Base-by-base conservation (phyloP, 306 rosid genomes). In the Neltuma alba region DNA sequence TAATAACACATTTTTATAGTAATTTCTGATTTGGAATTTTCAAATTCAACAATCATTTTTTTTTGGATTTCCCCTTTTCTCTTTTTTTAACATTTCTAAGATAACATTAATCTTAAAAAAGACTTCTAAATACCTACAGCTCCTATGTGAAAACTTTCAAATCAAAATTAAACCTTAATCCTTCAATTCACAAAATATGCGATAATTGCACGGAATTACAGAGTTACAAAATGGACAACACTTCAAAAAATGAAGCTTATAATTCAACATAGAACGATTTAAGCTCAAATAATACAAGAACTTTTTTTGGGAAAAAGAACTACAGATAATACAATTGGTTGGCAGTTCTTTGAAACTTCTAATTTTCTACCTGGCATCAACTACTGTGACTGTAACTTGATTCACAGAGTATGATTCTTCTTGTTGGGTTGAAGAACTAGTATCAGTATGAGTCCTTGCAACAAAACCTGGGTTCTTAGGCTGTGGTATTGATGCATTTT, bases 381-480 rank as follows among this genome's bases (percentile, higher is more conserved):
- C 76, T 10, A 47, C 5, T 7, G 76, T 71, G 14, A 47, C 41
- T 14, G 62, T 71, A 3, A 71, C 61, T 27, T 71, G 60, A 33
- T 71, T 71, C 13, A 71, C 18, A 14, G 60, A 28, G 61, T 44
- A 47, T 30, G 61, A 27, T 16, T 47, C 60, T 6, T 70, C 74
- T 70, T 25, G 58, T 30, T 2, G 21, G 21, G 1, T 30, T 71
- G 76, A 18, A 71, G 76, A 71, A 47, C 47, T 28, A 44, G 40
- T 42, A 13, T 69, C 21, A 40, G 3, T 20, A 27, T 40, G 8
- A 44, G 16, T 28, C 42, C 81, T 82, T 40, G 44, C 44, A 36
- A 38, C 40, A 48, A 76, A 82, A 5, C 81, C 85, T 18, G 79
- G 81, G 34, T 25, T 37, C 20, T 50, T 71, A 20, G 78, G 79